Percentiles rank a stretch among this genome's conserved stretches.
These are phyloP conservation scores for Actinomucor elegans DNA, from an alignment of 371 early-diverging fungal genomes.

Conservation along the genomic window DNA sequence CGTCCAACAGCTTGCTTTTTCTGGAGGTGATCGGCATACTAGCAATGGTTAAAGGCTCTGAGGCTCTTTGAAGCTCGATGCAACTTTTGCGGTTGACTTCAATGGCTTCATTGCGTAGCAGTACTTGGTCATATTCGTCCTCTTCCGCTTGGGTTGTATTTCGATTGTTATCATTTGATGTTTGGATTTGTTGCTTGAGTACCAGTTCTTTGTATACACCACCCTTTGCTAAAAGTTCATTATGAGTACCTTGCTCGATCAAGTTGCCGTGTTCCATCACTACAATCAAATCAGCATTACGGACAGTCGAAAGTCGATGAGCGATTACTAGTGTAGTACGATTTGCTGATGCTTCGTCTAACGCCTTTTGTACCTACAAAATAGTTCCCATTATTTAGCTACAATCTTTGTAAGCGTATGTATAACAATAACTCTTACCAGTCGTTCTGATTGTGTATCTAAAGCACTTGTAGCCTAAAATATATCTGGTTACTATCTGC, in stretches of 20 bases:
- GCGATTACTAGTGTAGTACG: constrained; percentile 93
- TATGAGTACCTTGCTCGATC: constrained; percentile 74
- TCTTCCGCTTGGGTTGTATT: not conserved
- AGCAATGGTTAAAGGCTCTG: not conserved
- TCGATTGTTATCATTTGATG: not conserved
- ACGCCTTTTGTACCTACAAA: constrained; percentile 77
- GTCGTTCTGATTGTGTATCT: constrained; percentile 77
- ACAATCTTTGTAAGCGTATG: too few relatives aligned
- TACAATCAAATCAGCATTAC: constrained; percentile 82
- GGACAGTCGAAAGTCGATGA: constrained; percentile 81
- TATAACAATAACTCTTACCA: too few relatives aligned
- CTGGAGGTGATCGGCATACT: constrained; percentile 1
- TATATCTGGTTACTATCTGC: too few relatives aligned
- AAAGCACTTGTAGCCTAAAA: constrained; percentile 72
- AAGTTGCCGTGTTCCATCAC: constrained; percentile 74
- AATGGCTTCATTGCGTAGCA: constrained; percentile 2
- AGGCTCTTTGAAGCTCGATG: not conserved
- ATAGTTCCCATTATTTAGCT: too few relatives aligned
- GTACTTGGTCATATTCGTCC: not conserved
- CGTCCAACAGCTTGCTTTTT: constrained; percentile 24
- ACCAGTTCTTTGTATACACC: constrained; percentile 61
- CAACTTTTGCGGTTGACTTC: constrained; percentile 9
- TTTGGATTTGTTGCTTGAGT: constrained; percentile 47
- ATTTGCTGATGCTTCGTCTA: constrained; percentile 71
- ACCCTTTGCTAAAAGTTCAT: constrained; percentile 51